Base-by-base conservation (phyloP, 1,284 basidiomycete species). In the Calocybe gambosa region DNA sequence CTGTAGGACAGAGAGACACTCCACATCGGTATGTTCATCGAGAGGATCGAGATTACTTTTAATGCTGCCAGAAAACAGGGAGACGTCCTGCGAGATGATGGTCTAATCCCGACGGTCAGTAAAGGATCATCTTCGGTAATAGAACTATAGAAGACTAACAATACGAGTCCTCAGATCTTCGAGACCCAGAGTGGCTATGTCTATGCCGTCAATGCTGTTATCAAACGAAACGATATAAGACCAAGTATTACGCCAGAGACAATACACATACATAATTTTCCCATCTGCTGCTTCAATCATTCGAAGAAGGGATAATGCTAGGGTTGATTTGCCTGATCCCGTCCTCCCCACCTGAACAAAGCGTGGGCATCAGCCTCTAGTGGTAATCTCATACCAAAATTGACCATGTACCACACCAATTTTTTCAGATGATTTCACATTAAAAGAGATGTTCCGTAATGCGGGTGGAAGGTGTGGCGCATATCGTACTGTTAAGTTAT, bases 31-130 rank as follows among this genome's bases (percentile, higher is more conserved):
- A 52, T 81, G 74, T 54, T 80, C 72, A 19, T 70, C 70, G 55
- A 87, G 76, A 0, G 88, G 87, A 58, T 91, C 88, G 10, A 91
- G 64, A 57, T 89, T 89, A 56, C 83, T 85, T 28, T 85, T 71
- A 21, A 95, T 76, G 0, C 88, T 92, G 0, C 91, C 91, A n/a
- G 79, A 78, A 65, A 93, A 93, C 2, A 93, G 68, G 0, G 89
- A 82, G 1, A 89, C 85, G 51, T 93, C 87, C 65, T 90, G 87
- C 45, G 84, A 87, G 51, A 89, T 82, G 50, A 89, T 84, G 0
- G 86, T 89, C 82, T 85, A 42, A 3, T 16, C 25, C 38, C 34
- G 29, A 13, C 39, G 16, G 20, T 33, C 25, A 33, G 10, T 5
- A 23, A 23, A 31, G 10, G 35, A 8, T 21, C 31, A 7, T 28